Evolutionary conservation across 1,284 basidiomycete species (phyloP).

Genomic region (Ustilago cynodontis): DNA sequence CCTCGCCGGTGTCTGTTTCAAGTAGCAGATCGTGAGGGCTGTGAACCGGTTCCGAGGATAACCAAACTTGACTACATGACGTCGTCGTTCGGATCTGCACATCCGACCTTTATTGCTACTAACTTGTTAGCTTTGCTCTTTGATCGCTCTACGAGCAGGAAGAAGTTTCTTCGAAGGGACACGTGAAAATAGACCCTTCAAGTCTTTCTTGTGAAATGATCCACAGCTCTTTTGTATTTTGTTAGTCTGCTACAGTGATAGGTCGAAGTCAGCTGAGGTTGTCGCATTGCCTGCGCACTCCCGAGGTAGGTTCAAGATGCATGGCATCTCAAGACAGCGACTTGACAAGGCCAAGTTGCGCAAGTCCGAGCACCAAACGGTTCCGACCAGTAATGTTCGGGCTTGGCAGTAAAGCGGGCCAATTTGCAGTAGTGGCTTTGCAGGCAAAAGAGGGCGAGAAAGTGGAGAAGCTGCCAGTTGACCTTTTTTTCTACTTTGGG

Average conservation of each 20-base stretch:
- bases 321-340: no score
- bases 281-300: not conserved
- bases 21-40: no score
- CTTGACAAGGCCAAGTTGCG: not conserved
- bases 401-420: not conserved
- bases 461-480: conserved; percentile 46
- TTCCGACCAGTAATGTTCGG: not conserved
- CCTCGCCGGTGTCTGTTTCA: no score
- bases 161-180: no score
- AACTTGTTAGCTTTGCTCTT: not conserved
- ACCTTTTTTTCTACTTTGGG: conserved; percentile 17
- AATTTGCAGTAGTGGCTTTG: not conserved
- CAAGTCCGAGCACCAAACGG: not conserved
- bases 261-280: no score
- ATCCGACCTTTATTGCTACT: not conserved
- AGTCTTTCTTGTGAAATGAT: not conserved
- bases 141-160: no score
- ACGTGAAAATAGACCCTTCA: not conserved
- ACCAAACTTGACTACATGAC: not conserved
- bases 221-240: no score
- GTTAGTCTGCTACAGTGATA: no score
- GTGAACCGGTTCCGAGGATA: conserved; percentile 1
- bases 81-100: conserved; percentile 4
- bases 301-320: not conserved
- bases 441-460: no score